A percentile compares a stretch with the other conserved stretches of the same genome.
These are phyloP conservation scores for Neurospora africana DNA, from an alignment of 495 filamentous ascomycete genomes.

Conservation along the genomic window DNA sequence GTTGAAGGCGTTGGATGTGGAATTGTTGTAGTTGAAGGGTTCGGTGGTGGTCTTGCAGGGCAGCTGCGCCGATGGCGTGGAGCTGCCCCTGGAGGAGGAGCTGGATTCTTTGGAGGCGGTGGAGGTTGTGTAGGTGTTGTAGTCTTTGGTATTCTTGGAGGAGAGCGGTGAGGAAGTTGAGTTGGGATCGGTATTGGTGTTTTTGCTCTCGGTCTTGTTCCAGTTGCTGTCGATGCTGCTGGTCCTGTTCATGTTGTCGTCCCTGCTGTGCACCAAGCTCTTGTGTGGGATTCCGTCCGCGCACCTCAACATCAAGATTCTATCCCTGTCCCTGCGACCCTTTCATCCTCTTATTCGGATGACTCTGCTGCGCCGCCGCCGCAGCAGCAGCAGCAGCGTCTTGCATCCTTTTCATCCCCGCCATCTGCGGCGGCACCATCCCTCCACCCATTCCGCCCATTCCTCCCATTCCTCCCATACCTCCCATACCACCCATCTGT, in stretches of 20 bases:
- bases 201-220: background rate
- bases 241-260: background rate
- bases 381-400: background rate
- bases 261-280: background rate
- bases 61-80: no score
- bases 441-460: background rate
- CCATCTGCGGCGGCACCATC: background rate
- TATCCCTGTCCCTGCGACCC: background rate
- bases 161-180: no score
- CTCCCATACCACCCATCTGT: background rate
- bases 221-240: background rate
- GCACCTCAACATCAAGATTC: background rate
- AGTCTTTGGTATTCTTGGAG: no score
- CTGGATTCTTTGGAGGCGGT: no score
- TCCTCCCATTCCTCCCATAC: background rate
- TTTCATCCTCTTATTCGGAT: background rate
- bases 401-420: background rate
- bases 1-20: no score
- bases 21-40: no score
- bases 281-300: background rate
- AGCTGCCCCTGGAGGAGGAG: no score
- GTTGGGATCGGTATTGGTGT: no score
- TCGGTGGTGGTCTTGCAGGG: no score
- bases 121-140: no score
- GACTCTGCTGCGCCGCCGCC: background rate